Evolutionary conservation across 2,329 filamentous ascomycete species (phyloP), one percentile per base, ranked within the genome.

Genomic region (Fusarium sp.): DNA sequence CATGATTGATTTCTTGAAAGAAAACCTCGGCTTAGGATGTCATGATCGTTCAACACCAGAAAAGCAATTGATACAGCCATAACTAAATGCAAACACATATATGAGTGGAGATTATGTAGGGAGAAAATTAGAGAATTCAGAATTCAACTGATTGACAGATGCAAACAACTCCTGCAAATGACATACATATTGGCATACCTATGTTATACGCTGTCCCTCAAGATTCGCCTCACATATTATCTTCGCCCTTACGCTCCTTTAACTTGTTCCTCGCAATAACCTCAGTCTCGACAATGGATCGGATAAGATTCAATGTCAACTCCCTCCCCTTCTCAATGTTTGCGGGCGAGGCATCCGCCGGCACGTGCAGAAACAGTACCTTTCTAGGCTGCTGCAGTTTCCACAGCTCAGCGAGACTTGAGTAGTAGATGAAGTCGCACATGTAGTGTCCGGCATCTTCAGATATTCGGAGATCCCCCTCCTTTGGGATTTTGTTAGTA

Each of bases 341-440:
- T 20, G 80, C 78, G 35, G 86, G 80, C 21, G 86, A 83, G 11
- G 84, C 81, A 25, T 86, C 83, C 9, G 86, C 83, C 1, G 91
- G 91, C 2, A 94, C 91, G 76, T 94, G 91, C 51, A 94, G 78
- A 76, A 94, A 94, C 3, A 90, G 77, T 7, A 91, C 87, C 57
- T 84, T 84, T 55, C 79, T 79, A 20, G 79, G 78, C 61, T 82
- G 75, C 42, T 80, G 72, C 45, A 80, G 76, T 73, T 83, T 85
- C 71, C 80, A 81, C 35, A 88, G 78, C 58, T 88, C 80, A 20
- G 90, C 83, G 69, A 93, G 76, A 63, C 88, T 91, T 9, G 87
- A 88, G 77, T 88, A 93, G 77, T 91, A 92, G 69, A 91, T 93
- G 74, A 92, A 94, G 75, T 94, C 91, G 78, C 91, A 94, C 17